A percentile compares a stretch with the other conserved stretches of the same genome.
Conservation (phyloP, 345 rosid genomes). For the Salix viminalis region DNA sequence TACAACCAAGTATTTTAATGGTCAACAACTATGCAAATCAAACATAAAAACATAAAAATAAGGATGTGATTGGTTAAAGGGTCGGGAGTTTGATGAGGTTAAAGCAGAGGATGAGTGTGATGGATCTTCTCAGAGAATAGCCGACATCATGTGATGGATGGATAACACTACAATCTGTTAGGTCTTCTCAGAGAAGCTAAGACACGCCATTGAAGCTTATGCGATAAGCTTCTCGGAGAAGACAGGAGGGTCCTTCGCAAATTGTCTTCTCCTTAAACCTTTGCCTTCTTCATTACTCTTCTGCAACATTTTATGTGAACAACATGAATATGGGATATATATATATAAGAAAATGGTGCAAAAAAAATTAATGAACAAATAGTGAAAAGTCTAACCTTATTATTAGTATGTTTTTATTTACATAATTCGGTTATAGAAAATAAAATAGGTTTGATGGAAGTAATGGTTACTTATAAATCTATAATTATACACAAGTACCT, state of each 20-base stretch:
- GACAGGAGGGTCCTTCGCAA: not conserved
- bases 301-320: not conserved
- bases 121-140: not conserved
- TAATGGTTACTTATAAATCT: too few species aligned
- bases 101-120: not conserved
- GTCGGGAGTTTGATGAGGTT: not conserved
- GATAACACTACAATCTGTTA: not conserved
- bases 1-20: not conserved
- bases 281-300: not conserved
- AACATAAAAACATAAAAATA: not conserved
- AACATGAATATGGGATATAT: not conserved
- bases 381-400: too few species aligned
- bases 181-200: constrained; percentile 19
- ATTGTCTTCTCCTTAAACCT: not conserved
- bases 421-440: too few species aligned
- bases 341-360: too few species aligned
- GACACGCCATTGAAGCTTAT: constrained; percentile 7
- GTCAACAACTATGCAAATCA: not conserved
- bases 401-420: too few species aligned
- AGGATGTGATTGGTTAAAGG: constrained; percentile 6
- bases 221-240: constrained; percentile 2
- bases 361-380: too few species aligned
- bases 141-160: not conserved
- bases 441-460: too few species aligned
- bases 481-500: too few species aligned